Percentiles rank a stretch among this genome's conserved stretches.
phyloP scores from a whole-genome alignment of 208 protist genomes.

The Polymyxa betae region DNA sequence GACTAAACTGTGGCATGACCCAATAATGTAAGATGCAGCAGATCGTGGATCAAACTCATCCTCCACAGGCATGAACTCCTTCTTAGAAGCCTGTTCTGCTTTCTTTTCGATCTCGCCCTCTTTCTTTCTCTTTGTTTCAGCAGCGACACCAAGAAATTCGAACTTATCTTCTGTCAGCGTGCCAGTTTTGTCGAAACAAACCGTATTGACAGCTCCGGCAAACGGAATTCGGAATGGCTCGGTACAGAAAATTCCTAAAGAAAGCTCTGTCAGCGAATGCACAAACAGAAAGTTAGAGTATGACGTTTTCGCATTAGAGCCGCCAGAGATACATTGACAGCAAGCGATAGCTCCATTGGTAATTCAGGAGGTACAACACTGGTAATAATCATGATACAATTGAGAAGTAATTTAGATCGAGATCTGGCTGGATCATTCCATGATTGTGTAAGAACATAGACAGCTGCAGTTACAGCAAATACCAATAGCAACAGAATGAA shows the following conservation, averaged over 20 bases:
- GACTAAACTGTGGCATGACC: conserved; percentile 31
- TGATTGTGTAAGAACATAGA: conserved; percentile 65
- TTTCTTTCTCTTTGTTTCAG: not conserved
- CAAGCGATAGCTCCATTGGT: conserved; percentile 94
- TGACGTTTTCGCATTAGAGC: conserved; percentile 74
- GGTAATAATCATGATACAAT: conserved; percentile 89
- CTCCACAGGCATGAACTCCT: not conserved
- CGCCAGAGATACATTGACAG: conserved; percentile 95
- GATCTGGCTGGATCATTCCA: conserved; percentile 70
- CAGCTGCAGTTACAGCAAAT: conserved; percentile 81
- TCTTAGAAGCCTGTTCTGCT: not conserved
- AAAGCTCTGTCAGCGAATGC: not conserved
- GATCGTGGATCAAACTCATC: not conserved
- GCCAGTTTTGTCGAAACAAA: conserved; percentile 99
- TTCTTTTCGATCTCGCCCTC: not conserved
- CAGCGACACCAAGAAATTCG: conserved; percentile 80
- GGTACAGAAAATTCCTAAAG: conserved; percentile 82
- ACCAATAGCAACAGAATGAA: conserved; percentile 95
- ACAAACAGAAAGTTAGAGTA: not conserved
- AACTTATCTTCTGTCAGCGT: conserved; percentile 94
- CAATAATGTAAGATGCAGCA: not conserved
- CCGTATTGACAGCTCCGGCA: conserved; percentile 93
- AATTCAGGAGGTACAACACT: conserved; percentile 95
- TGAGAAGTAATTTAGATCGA: conserved; percentile 93
- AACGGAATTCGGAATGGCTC: conserved; percentile 99